Evolutionary conservation across 495 filamentous ascomycete species (phyloP).

Genomic region (Neurospora pannonica): DNA sequence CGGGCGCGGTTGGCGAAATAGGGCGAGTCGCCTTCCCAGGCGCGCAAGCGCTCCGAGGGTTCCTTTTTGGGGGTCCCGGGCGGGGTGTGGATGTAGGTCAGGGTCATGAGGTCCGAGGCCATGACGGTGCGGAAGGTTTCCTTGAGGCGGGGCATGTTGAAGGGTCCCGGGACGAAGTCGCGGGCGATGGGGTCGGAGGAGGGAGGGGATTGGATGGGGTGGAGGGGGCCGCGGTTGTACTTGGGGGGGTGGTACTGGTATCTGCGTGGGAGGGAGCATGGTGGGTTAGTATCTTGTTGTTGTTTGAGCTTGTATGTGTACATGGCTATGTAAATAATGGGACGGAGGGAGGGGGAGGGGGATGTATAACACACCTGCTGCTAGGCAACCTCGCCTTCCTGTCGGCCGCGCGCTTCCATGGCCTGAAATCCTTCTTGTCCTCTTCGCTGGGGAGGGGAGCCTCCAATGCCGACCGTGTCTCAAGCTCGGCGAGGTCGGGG

Average conservation of each 20-base stretch:
- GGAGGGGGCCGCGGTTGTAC: slow-evolving; percentile 86
- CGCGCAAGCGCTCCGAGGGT: slow-evolving; percentile 61
- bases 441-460: slow-evolving; percentile 22
- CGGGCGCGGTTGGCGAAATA: slow-evolving; percentile 87
- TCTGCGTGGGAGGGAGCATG: slow-evolving; percentile 34
- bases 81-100: slow-evolving; percentile 70
- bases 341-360: not conserved
- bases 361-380: slow-evolving; percentile 20
- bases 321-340: too few species aligned
- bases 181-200: slow-evolving; percentile 80
- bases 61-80: slow-evolving; percentile 60
- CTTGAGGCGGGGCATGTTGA: slow-evolving; percentile 75
- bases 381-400: slow-evolving; percentile 29
- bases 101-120: slow-evolving; percentile 80
- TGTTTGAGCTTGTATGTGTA: too few species aligned
- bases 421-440: slow-evolving; percentile 26
- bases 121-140: slow-evolving; percentile 84
- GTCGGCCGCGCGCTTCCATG: slow-evolving; percentile 34
- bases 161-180: slow-evolving; percentile 85
- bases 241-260: slow-evolving; percentile 90
- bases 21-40: slow-evolving; percentile 82
- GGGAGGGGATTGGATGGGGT: slow-evolving; percentile 78
- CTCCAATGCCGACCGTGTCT: slow-evolving; percentile 26
- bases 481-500: slow-evolving; percentile 27
- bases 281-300: not conserved